Percentiles rank a stretch among this genome's conserved stretches.
These are phyloP conservation scores for Auriscalpium orientale DNA, from an alignment of 768 basidiomycete species.

Conservation along the genomic window DNA sequence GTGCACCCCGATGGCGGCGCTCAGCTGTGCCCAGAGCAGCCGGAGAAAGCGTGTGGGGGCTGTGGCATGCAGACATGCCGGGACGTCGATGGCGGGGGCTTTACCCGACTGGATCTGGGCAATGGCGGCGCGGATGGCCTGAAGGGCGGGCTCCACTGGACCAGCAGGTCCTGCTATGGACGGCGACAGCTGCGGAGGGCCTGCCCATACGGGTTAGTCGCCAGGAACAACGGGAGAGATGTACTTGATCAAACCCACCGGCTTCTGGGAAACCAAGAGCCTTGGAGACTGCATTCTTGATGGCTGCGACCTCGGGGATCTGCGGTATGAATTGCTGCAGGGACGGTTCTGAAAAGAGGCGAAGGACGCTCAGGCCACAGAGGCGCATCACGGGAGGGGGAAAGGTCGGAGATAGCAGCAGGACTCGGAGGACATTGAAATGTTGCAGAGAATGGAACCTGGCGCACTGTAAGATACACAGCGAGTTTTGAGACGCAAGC, in stretches of 20 bases:
- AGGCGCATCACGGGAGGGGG: slow-evolving; percentile 60
- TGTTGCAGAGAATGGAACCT: slow-evolving; percentile 45
- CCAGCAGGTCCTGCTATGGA: background rate
- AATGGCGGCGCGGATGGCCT: slow-evolving; percentile 51
- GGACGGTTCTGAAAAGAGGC: slow-evolving; percentile 33
- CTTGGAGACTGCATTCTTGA: slow-evolving; percentile 32
- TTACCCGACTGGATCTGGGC: slow-evolving; percentile 52
- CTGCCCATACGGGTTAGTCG: background rate
- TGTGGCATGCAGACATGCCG: slow-evolving; percentile 52
- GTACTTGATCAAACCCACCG: slow-evolving; percentile 26
- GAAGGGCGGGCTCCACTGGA: slow-evolving; percentile 27
- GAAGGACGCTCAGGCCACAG: slow-evolving; percentile 50
- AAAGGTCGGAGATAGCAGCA: slow-evolving; percentile 57
- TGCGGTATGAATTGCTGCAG: slow-evolving; percentile 25
- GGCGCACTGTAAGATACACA: slow-evolving; percentile 1
- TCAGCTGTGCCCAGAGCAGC: slow-evolving; percentile 62
- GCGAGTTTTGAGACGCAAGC: background rate
- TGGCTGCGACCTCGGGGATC: slow-evolving; percentile 29
- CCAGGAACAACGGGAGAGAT: background rate
- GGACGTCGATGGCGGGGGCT: slow-evolving; percentile 56
- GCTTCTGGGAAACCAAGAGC: slow-evolving; percentile 30
- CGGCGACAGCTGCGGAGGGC: background rate
- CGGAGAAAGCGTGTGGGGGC: slow-evolving; percentile 57
- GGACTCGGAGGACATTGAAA: slow-evolving; percentile 57
- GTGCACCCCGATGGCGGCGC: slow-evolving; percentile 43